Percentiles rank a stretch among this genome's conserved stretches.
These are phyloP conservation scores for Maudiozyma turicensis DNA, from an alignment of 805 yeast genomes.

Conservation along the genomic window DNA sequence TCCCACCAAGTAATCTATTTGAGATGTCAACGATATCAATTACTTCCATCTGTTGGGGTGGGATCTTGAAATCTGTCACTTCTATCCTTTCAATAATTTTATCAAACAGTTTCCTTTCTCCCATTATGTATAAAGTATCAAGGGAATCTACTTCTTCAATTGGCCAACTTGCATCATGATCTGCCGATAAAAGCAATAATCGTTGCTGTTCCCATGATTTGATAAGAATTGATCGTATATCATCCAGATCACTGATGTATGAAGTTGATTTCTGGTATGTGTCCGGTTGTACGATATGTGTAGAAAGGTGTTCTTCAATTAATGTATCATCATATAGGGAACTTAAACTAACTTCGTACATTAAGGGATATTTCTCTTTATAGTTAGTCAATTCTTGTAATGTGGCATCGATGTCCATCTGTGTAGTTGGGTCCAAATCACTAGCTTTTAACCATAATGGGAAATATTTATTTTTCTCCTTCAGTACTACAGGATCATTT, in stretches of 20 bases:
- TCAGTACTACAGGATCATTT: constrained; percentile 15
- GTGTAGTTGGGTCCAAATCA: constrained; percentile 13
- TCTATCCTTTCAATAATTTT: constrained; percentile 32
- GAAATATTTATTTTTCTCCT: constrained; percentile 32
- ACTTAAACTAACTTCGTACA: constrained; percentile 21
- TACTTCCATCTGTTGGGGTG: constrained; percentile 35
- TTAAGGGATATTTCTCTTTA: constrained; percentile 20
- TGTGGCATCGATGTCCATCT: constrained; percentile 5
- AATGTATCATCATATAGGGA: constrained; percentile 2
- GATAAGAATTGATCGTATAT: constrained; percentile 31
- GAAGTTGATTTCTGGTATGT: too few species aligned
- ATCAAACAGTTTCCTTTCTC: constrained; percentile 31
- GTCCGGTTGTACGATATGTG: background rate
- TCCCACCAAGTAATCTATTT: constrained; percentile 40
- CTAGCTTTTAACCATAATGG: constrained; percentile 27
- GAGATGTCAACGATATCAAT: constrained; percentile 40
- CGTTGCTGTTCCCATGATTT: constrained; percentile 34
- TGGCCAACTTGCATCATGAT: constrained; percentile 31
- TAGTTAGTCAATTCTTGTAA: constrained; percentile 5
- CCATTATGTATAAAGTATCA: constrained; percentile 43
- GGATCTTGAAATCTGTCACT: constrained; percentile 33
- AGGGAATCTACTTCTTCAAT: constrained; percentile 41
- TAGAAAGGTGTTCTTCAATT: background rate
- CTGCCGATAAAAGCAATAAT: background rate
- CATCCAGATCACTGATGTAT: constrained; percentile 18